Base-by-base conservation (phyloP, 352 stramenopile genomes). In the Pythium angustatum region DNA sequence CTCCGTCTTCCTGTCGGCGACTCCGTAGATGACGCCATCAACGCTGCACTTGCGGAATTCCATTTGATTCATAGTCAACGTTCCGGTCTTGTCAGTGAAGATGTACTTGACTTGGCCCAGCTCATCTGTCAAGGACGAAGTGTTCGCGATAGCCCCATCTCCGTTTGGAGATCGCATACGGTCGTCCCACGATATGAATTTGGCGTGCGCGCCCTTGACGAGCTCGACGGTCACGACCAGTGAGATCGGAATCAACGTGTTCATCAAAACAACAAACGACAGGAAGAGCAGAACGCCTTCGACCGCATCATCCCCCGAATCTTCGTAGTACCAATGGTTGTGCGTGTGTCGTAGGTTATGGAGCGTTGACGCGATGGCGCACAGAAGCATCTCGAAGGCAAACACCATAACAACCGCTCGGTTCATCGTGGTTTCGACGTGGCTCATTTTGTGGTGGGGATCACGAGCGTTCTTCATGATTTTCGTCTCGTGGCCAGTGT, bases 21-120 rank as follows among this genome's bases (percentile, higher is more conserved):
- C 73, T 10, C 87, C 79, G 72, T 97, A 98, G n/a, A 94, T 63
- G 7, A 76, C 66, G 21, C 93, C 91, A 53, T 90, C 87, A 15
- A 98, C 90, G 62, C 87, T 97, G 66, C 93, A 98, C 57, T 95
- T 92, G 38, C 97, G 96, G 65, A 99, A 99, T 49, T 94, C 85
- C 95, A 98, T 98, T 44, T 91, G 79, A 66, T 98, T 98, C 57
- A 93, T 79, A 17, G 95, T 98, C 45, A 98, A 67, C 27, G 95
- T 98, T 8, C 95, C 95, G 3, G 94, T 98, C 68, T 98, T 98
- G 71, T 98, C 94, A 0, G 79, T 98, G 66, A 98, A 97, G 64
- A 98, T 86, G 51, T 94, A 96, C 55, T 86, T 87, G 26, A 98
- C 83, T 72, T 98, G 93, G 0, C 94, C 94, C 1, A 98, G 77